Evolutionary conservation across 1,284 basidiomycete species (phyloP).

Genomic region (Ganoderma resinaceum): DNA sequence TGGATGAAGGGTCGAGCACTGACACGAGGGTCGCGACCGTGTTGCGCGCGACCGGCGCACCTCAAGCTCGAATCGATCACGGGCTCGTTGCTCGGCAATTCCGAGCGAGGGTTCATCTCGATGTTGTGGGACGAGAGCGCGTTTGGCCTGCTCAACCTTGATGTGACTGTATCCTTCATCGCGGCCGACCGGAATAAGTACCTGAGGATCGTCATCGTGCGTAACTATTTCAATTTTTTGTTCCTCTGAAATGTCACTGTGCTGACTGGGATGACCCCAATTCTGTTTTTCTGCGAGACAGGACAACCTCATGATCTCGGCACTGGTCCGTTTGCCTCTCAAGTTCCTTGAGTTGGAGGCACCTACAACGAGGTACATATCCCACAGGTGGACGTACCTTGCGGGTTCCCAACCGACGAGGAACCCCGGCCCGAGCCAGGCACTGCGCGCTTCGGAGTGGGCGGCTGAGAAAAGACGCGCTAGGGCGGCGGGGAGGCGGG

Average conservation of each 20-base stretch:
- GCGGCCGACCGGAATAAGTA: background rate
- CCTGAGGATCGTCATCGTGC: background rate
- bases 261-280: no score
- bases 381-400: no score
- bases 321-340: background rate
- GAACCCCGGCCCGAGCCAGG: no score
- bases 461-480: no score
- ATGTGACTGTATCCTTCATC: background rate
- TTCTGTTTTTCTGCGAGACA: background rate
- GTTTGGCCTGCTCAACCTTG: background rate
- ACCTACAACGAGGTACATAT: no score
- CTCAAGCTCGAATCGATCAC: background rate
- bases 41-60: background rate
- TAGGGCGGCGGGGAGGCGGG: no score
- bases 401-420: no score
- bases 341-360: background rate
- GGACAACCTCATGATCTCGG: background rate
- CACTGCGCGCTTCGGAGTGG: no score
- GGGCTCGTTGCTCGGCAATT: background rate
- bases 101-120: background rate
- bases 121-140: background rate
- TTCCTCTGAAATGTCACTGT: no score
- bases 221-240: no score
- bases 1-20: no score
- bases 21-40: background rate